These are phyloP conservation scores for Podospora pseudocomata DNA, from an alignment of 495 filamentous ascomycete genomes.

Conservation along the genomic window DNA sequence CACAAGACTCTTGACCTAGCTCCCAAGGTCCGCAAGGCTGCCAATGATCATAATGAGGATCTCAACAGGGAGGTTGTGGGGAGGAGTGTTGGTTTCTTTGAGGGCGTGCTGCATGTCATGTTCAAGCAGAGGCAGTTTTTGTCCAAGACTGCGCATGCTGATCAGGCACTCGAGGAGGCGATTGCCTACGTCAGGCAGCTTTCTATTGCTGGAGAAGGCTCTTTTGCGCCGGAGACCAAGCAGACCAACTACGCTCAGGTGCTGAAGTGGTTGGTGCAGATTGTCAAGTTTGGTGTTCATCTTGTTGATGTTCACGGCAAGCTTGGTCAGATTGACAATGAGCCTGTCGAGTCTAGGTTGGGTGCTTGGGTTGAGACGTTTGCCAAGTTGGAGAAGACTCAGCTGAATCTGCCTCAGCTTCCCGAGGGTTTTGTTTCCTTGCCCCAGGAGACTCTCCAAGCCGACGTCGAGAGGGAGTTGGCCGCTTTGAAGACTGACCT, in stretches of 20 bases:
- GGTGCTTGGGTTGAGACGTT: conserved; percentile 50
- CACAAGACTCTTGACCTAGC: conserved; percentile 71
- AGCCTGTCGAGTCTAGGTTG: conserved; percentile 41
- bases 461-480: conserved; percentile 44
- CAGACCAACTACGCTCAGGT: conserved; percentile 32
- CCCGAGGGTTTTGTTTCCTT: conserved; percentile 52
- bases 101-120: conserved; percentile 68
- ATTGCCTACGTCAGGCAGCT: conserved; percentile 29
- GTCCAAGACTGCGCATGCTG: conserved; percentile 35
- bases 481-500: conserved; percentile 45
- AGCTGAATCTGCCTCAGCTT: conserved; percentile 50
- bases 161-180: conserved; percentile 16
- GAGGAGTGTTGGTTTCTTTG: conserved; percentile 74
- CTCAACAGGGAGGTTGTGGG: conserved; percentile 71
- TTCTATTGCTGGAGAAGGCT: conserved; percentile 16
- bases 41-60: conserved; percentile 74
- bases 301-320: conserved; percentile 58
- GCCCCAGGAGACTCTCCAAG: conserved; percentile 40
- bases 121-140: conserved; percentile 60
- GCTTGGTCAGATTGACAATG: conserved; percentile 51
- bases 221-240: conserved; percentile 19
- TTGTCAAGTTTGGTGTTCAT: conserved; percentile 41
- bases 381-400: conserved; percentile 28
- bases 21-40: conserved; percentile 59
- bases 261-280: conserved; percentile 41